Evolutionary conservation across 2,329 filamentous ascomycete genomes (phyloP).

Genomic region (Elsinoe batatas): DNA sequence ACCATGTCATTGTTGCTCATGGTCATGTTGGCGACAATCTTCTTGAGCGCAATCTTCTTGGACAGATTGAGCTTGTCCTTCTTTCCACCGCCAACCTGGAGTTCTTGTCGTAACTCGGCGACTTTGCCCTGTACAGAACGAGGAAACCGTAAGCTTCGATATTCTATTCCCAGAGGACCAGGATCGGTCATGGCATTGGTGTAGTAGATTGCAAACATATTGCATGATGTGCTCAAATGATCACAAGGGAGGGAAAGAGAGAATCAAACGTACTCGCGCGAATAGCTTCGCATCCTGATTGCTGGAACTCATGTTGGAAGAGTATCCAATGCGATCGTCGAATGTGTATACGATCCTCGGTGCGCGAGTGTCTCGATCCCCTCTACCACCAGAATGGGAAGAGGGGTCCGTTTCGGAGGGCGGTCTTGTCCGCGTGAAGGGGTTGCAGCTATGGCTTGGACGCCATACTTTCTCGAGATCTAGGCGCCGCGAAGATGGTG

Average conservation of each 20-base stretch:
- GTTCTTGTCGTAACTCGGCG: slow-evolving; percentile 86
- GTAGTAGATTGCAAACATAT: slow-evolving; percentile 32
- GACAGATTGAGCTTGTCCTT: slow-evolving; percentile 94
- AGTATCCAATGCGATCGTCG: slow-evolving; percentile 17
- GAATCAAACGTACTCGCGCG: slow-evolving; percentile 64
- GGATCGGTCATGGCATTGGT: slow-evolving; percentile 28
- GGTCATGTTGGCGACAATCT: slow-evolving; percentile 99
- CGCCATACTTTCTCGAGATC: not conserved
- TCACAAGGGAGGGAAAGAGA: slow-evolving; percentile 10
- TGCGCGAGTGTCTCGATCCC: slow-evolving; percentile 9
- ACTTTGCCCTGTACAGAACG: slow-evolving; percentile 79
- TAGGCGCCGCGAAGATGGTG: not conserved
- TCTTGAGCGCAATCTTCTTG: slow-evolving; percentile 98
- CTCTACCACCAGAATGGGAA: slow-evolving; percentile 6
- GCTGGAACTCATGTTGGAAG: slow-evolving; percentile 48
- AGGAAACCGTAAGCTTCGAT: slow-evolving; percentile 39
- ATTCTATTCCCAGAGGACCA: slow-evolving; percentile 10
- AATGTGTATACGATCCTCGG: slow-evolving; percentile 6
- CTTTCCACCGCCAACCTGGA: slow-evolving; percentile 67
- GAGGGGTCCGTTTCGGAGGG: slow-evolving; percentile 11
- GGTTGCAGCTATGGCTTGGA: slow-evolving; percentile 8
- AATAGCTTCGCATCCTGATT: slow-evolving; percentile 99
- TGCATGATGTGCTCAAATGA: slow-evolving; percentile 5
- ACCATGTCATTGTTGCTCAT: slow-evolving; percentile 99
- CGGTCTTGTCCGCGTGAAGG: slow-evolving; percentile 9